These are phyloP conservation scores for Pyrenopolyporus hunteri DNA, from an alignment of 495 filamentous ascomycete genomes.

Conservation along the genomic window DNA sequence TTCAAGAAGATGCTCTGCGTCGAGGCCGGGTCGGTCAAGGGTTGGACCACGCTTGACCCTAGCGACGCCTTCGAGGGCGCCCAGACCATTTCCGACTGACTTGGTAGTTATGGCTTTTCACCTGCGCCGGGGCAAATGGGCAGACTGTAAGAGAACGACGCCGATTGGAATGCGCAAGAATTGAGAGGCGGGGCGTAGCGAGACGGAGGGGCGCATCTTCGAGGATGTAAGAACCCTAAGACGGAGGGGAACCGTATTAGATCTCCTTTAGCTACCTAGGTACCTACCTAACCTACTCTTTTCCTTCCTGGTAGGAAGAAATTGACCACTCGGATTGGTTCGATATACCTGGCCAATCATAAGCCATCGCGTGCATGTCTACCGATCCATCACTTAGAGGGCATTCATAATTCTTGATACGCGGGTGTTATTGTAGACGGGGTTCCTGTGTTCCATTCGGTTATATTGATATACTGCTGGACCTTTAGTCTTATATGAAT, in stretches of 20 bases:
- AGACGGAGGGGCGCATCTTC: conserved; percentile 6
- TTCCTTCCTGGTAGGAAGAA: conserved; percentile 9
- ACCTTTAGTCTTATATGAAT: too few species aligned
- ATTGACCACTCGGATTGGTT: conserved; percentile 10
- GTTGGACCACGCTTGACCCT: conserved; percentile 82
- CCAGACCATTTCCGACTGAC: conserved; percentile 66
- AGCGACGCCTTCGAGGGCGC: conserved; percentile 91
- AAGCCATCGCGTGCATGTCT: not conserved
- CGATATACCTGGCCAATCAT: conserved; percentile 13
- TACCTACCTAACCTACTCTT: too few species aligned
- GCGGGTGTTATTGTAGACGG: too few species aligned
- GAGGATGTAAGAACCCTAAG: conserved; percentile 8
- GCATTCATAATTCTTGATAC: too few species aligned
- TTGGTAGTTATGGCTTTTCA: not conserved
- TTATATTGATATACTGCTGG: too few species aligned
- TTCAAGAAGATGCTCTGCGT: conserved; percentile 93
- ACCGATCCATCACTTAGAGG: too few species aligned
- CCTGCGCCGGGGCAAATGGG: not conserved
- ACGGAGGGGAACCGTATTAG: conserved; percentile 8
- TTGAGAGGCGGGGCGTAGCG: not conserved
- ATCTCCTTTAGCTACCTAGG: conserved; percentile 20
- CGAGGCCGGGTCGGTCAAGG: conserved; percentile 82
- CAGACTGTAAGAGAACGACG: conserved; percentile 19
- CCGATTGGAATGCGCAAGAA: not conserved
- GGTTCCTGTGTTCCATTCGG: too few species aligned